Evolutionary conservation across 495 filamentous ascomycete species (phyloP).

Genomic region (Astrothelium macrocarpum): DNA sequence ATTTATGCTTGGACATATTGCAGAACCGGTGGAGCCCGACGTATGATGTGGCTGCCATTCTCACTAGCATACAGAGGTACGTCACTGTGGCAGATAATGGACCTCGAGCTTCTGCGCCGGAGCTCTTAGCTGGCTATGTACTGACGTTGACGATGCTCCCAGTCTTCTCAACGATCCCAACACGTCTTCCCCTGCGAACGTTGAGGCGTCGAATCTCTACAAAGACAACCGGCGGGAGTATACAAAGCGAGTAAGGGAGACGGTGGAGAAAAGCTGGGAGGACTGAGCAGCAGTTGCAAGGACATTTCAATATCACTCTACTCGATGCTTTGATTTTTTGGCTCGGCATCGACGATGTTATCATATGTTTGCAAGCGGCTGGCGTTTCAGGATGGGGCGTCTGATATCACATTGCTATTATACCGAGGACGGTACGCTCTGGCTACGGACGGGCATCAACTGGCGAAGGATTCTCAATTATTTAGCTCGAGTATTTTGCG

Average conservation of each 20-base stretch:
- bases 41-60: constrained; percentile 92
- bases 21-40: constrained; percentile 99
- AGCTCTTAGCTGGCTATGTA: background rate
- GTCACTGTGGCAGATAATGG: constrained; percentile 9
- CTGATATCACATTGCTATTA: background rate
- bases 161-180: constrained; percentile 98
- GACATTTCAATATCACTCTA: background rate
- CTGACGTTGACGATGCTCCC: background rate
- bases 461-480: background rate
- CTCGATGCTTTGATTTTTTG: background rate
- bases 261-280: constrained; percentile 99
- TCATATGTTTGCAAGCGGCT: background rate
- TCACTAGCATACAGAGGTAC: constrained; percentile 97
- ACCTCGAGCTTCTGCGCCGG: background rate
- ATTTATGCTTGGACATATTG: constrained; percentile 92
- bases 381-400: background rate
- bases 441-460: background rate
- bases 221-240: constrained; percentile 97
- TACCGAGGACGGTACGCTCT: background rate
- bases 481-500: background rate
- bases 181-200: constrained; percentile 92
- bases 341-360: background rate
- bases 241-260: constrained; percentile 86
- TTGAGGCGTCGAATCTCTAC: constrained; percentile 96
- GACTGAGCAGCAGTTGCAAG: constrained; percentile 30